These are phyloP conservation scores for Aspergillus indologenus DNA, from an alignment of 495 filamentous ascomycete genomes.

Conservation along the genomic window DNA sequence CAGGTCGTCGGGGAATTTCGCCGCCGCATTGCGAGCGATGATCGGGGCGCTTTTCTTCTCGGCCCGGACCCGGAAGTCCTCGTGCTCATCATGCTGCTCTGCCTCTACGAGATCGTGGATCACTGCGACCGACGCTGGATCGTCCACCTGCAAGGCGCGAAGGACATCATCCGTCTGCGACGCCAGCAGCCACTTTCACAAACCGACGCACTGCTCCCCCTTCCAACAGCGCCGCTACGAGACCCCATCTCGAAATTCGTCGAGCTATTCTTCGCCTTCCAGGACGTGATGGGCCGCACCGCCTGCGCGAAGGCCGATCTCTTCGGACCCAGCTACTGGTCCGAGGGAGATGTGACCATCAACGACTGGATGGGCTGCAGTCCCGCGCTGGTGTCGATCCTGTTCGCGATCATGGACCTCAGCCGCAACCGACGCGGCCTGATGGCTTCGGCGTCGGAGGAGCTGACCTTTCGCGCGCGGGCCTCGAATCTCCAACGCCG, in stretches of 20 bases:
- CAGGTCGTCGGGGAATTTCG: slow-evolving; percentile 8
- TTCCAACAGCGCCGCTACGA: background rate
- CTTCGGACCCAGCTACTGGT: slow-evolving; percentile 23
- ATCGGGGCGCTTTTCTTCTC: background rate
- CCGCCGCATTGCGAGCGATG: background rate
- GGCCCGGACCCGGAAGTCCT: slow-evolving; percentile 17
- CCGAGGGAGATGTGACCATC: slow-evolving; percentile 9
- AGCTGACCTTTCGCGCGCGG: slow-evolving; percentile 5
- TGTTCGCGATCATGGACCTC: slow-evolving; percentile 18
- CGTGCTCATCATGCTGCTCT: slow-evolving; percentile 23
- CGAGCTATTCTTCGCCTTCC: slow-evolving; percentile 25
- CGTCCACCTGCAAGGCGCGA: slow-evolving; percentile 22
- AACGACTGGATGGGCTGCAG: slow-evolving; percentile 23
- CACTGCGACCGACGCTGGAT: slow-evolving; percentile 25
- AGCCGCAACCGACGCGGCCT: slow-evolving; percentile 12
- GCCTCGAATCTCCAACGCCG: slow-evolving; percentile 6
- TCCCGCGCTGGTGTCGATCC: slow-evolving; percentile 16
- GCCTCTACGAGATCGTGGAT: slow-evolving; percentile 26
- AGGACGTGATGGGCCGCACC: slow-evolving; percentile 27
- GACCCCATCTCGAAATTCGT: slow-evolving; percentile 9
- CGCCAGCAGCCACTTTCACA: slow-evolving; percentile 2
- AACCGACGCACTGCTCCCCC: no score
- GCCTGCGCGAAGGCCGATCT: slow-evolving; percentile 24
- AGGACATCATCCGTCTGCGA: slow-evolving; percentile 23
- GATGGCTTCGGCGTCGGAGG: background rate